Base-by-base conservation (phyloP, 768 basidiomycete species). In the Cystobasidium ongulense region DNA sequence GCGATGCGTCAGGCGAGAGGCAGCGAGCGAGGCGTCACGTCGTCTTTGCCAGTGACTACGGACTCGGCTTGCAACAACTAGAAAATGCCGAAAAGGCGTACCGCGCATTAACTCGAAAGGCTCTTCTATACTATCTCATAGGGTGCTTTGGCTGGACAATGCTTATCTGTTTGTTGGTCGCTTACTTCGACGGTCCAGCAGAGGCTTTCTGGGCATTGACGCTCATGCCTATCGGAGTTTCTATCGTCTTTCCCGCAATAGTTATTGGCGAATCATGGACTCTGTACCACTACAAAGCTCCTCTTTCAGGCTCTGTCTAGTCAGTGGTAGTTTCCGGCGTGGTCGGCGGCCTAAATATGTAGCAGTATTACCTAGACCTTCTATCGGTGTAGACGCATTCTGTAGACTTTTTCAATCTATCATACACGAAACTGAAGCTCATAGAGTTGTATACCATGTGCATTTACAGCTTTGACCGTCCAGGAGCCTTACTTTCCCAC, bases 401-500 rank as follows among this genome's bases (percentile, higher is more conserved):
- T 3, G 46, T 17, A 3, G 18, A 50, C 4, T 50, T 50, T 4
- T 50, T 50, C 18, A 21, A 21, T 8, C 21, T 50, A 50, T 4
- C 39, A 41, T 8, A 41, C 39, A 41, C 39, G 39, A 8, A 41
- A 50, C 18, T 21, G 46, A 21, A 11, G 18, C 18, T 41, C 39
- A 50, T 50, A 50, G 46, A n/a, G n/a, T n/a, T n/a, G n/a, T n/a
- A n/a, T n/a, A n/a, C n/a, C n/a, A n/a, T n/a, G n/a, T n/a, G n/a
- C n/a, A 25, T 8, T 67, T 52, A 67, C 46, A 67, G 31, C 36
- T 67, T 67, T 11, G 65, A 39, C 43, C 43, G 38, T 21, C 23
- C 38, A 17, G 63, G 3, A 13, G 38, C 68, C 18, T 36, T 31
- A 25, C 54, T 36, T 27, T 71, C 68, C 68, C 68, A 71, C 23